Conservation (phyloP, 2,329 filamentous ascomycete genomes). For the Colletotrichum magnum region DNA sequence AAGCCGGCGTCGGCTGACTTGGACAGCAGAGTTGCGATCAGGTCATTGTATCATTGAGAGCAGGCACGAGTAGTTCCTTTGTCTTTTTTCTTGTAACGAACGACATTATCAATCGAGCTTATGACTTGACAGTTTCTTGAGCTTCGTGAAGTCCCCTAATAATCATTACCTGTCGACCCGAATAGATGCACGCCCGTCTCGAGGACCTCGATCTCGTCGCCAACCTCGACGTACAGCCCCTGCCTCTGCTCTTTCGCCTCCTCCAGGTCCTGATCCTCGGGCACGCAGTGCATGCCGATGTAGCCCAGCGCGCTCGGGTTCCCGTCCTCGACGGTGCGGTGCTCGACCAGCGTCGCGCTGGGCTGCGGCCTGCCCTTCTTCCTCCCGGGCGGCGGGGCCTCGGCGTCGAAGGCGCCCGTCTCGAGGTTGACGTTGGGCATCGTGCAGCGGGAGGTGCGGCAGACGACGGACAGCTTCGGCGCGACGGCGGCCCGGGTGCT, state of each 20-base stretch:
- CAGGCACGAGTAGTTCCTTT: constrained; percentile 1
- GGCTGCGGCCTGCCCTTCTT: constrained; percentile 46
- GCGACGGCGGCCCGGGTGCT: not conserved
- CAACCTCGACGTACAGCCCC: constrained; percentile 43
- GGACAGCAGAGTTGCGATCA: not conserved
- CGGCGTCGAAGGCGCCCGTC: constrained; percentile 22
- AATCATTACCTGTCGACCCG: constrained; percentile 46
- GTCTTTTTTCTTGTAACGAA: constrained; percentile 18
- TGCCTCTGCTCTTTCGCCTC: constrained; percentile 25
- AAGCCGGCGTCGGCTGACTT: constrained; percentile 35
- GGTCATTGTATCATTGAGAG: constrained; percentile 20
- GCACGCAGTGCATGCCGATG: constrained; percentile 50
- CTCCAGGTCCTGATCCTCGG: constrained; percentile 42
- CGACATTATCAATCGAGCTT: constrained; percentile 1
- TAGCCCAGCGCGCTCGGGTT: constrained; percentile 47
- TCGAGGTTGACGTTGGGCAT: constrained; percentile 42
- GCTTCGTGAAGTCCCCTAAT: constrained; percentile 34
- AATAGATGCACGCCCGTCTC: constrained; percentile 47
- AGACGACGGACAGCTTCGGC: constrained; percentile 41
- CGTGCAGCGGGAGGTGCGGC: constrained; percentile 41
- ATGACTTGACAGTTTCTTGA: too few species aligned
- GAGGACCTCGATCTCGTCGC: constrained; percentile 48
- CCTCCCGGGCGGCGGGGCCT: constrained; percentile 8
- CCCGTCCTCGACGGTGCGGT: constrained; percentile 45
- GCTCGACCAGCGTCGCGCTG: constrained; percentile 44